These are phyloP conservation scores for Pseudocercospora pini-densiflorae DNA, from an alignment of 2,329 filamentous ascomycete genomes.

Conservation along the genomic window DNA sequence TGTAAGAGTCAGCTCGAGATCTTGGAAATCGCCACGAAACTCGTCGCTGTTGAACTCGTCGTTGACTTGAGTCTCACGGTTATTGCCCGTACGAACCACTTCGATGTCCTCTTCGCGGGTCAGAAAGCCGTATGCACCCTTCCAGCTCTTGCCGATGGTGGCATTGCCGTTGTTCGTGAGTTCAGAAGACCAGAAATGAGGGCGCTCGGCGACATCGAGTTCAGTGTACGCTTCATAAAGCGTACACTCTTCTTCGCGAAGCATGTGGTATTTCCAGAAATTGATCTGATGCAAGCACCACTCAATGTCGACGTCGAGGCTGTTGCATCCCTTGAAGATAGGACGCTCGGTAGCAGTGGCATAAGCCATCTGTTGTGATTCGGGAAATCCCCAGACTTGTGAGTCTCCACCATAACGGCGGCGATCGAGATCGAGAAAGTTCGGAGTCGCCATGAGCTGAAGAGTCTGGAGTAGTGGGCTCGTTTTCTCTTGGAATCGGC, in stretches of 20 bases:
- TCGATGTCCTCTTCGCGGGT: slow-evolving; percentile 35
- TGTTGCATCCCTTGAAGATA: slow-evolving; percentile 47
- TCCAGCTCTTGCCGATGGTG: slow-evolving; percentile 52
- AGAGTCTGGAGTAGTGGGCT: slow-evolving; percentile 32
- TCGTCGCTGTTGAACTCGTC: slow-evolving; percentile 43
- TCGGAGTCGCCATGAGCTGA: slow-evolving; percentile 39
- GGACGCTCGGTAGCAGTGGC: slow-evolving; percentile 38
- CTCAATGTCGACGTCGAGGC: slow-evolving; percentile 48
- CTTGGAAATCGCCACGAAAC: slow-evolving; percentile 36
- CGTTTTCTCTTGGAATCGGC: neutral
- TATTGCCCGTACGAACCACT: slow-evolving; percentile 30
- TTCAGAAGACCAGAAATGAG: slow-evolving; percentile 40
- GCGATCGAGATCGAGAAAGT: slow-evolving; percentile 28
- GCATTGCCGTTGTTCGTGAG: slow-evolving; percentile 31
- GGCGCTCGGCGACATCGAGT: slow-evolving; percentile 44
- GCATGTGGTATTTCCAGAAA: slow-evolving; percentile 60
- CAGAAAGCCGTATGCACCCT: slow-evolving; percentile 54
- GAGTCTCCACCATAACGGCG: slow-evolving; percentile 3
- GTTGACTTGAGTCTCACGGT: slow-evolving; percentile 6
- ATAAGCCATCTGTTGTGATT: slow-evolving; percentile 54
- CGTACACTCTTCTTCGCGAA: slow-evolving; percentile 42
- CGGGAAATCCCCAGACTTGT: slow-evolving; percentile 42
- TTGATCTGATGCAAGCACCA: slow-evolving; percentile 56
- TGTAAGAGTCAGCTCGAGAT: slow-evolving; percentile 31
- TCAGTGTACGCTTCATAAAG: slow-evolving; percentile 43